Conservation (phyloP, 345 rosid species). For the Hevea brasiliensis region DNA sequence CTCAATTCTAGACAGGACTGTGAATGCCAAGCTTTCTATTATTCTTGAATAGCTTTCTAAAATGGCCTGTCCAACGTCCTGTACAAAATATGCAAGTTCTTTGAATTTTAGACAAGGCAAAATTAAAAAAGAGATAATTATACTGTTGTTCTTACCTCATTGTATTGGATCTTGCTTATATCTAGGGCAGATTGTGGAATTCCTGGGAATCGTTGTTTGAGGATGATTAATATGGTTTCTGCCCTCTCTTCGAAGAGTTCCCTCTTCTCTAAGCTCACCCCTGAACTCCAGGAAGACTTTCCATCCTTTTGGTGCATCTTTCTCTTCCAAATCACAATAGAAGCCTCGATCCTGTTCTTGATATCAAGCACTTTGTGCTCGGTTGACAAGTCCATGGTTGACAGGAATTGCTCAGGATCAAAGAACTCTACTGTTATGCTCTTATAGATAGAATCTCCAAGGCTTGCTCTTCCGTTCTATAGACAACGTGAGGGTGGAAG, state of each 20-base stretch:
- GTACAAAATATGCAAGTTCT: slow-evolving; percentile 2
- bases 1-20: slow-evolving; percentile 76
- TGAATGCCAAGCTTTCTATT: slow-evolving; percentile 85
- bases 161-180: slow-evolving; percentile 81
- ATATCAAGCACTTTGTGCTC: slow-evolving; percentile 86
- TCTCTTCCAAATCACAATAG: slow-evolving; percentile 86
- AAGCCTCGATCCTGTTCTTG: slow-evolving; percentile 89
- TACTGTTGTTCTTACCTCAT: slow-evolving; percentile 44
- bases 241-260: slow-evolving; percentile 94
- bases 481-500: too few species aligned
- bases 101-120: neutral
- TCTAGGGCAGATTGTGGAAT: slow-evolving; percentile 86
- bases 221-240: slow-evolving; percentile 68
- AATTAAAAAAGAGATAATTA: neutral
- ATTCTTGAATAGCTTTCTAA: slow-evolving; percentile 95
- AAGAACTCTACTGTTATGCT: slow-evolving; percentile 83
- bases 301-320: slow-evolving; percentile 77
- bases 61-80: slow-evolving; percentile 92
- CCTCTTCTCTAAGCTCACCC: slow-evolving; percentile 87
- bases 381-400: slow-evolving; percentile 68
- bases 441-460: slow-evolving; percentile 82
- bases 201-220: slow-evolving; percentile 88
- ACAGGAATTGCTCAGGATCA: slow-evolving; percentile 75
- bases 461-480: slow-evolving; percentile 87
- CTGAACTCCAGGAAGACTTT: slow-evolving; percentile 92